These are phyloP conservation scores for Chytriomyces sp. DNA, from an alignment of 192 early-diverging fungal species.

Conservation along the genomic window DNA sequence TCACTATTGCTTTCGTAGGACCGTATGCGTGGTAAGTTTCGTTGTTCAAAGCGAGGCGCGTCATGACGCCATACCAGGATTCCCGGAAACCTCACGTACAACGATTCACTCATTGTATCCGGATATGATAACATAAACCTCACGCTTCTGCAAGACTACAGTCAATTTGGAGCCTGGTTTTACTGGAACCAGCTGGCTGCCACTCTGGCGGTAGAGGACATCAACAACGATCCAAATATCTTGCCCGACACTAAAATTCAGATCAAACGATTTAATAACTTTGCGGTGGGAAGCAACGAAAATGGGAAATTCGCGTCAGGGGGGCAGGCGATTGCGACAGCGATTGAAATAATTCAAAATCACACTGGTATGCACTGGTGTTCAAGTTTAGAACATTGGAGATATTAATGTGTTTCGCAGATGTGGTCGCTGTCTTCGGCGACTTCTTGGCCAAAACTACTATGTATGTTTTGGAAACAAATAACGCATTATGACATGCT, in stretches of 20 bases:
- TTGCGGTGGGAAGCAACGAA: not conserved
- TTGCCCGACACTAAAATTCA: slow-evolving; percentile 1
- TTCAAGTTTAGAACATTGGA: no score
- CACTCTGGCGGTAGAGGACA: not conserved
- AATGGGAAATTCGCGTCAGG: not conserved
- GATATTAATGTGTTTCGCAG: no score
- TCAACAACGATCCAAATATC: slow-evolving; percentile 1
- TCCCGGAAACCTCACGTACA: not conserved
- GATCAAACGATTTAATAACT: not conserved
- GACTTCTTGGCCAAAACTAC: not conserved
- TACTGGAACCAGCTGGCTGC: not conserved
- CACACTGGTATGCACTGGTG: no score
- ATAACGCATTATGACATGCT: no score
- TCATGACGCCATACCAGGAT: not conserved
- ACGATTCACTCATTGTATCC: not conserved
- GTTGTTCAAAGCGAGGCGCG: not conserved
- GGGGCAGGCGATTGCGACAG: not conserved
- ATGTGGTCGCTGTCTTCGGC: slow-evolving; percentile 2
- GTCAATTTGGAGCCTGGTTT: not conserved
- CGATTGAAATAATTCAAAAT: not conserved
- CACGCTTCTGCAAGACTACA: not conserved
- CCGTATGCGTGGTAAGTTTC: slow-evolving; percentile 2
- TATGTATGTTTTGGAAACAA: no score
- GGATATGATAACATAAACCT: slow-evolving; percentile 6
- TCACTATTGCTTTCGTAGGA: slow-evolving; percentile 4